Evolutionary conservation across 306 rosid species (phyloP), one percentile per base, ranked within the genome.

Genomic region (Quercus robur): DNA sequence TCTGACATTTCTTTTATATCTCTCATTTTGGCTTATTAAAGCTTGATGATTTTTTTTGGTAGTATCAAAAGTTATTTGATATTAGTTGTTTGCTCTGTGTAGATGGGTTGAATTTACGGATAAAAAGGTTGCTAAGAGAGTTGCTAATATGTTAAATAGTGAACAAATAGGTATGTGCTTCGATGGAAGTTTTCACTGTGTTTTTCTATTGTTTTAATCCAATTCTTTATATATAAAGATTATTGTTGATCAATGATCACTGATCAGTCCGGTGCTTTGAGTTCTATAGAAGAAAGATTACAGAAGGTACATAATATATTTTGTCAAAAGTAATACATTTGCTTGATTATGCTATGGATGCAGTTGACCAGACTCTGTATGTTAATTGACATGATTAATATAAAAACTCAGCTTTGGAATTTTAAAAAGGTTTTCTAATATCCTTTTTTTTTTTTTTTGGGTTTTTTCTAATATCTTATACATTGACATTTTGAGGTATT

Each of bases 91-190:
- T 73, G 17, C 64, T 56, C 46, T 8, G n/a, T 85, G 88, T 80
- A 91, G 97, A 80, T 95, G 99, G 99, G 96, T 90, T 81, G 98
- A 95, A 75, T 95, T 95, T 73, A 35, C 83, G 3, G 75, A 93
- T 76, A 95, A 93, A 88, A 81, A 80, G 56, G 87, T 93, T 55
- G 98, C 97, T 28, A 93, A 95, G 84, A 89, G 85, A 82, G 92
- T 91, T 75, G 98, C 99, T 52, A 76, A 88, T 56, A 87, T 84
- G 89, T 73, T 95, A 57, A 95, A 95, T 81, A 97, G 96, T 33
- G 98, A 95, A 95, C 91, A 88, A 30, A 91, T 91, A 78, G 99
- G 99, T 91, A 89, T 14, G 71, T 25, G 9, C 58, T 66, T 80
- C 7, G 49, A 76, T 64, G 14, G 31, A 7, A 25, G 25, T 56